These are phyloP conservation scores for Akebia trifoliata DNA, from an alignment of 164 flowering plant species.

Conservation along the genomic window DNA sequence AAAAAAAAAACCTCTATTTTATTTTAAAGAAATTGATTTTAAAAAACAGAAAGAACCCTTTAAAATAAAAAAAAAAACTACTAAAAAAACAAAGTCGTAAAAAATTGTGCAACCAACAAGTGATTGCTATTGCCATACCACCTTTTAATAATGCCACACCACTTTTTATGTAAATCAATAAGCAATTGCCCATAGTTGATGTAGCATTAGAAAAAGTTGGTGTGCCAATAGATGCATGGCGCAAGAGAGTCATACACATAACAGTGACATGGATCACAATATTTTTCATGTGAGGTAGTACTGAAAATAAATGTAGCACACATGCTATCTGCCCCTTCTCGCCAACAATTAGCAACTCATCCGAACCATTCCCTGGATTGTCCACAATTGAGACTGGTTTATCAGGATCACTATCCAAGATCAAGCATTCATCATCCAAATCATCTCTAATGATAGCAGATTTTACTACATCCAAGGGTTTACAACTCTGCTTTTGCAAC, in stretches of 20 bases:
- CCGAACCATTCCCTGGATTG: conserved; percentile 26
- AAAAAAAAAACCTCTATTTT: no score
- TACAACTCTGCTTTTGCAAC: conserved; percentile 1
- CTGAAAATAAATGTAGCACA: conserved; percentile 67
- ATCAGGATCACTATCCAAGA: conserved; percentile 77
- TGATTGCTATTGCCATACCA: no score
- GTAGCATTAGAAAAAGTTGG: no score
- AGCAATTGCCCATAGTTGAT: no score
- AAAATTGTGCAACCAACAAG: no score
- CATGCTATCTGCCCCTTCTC: conserved; percentile 67
- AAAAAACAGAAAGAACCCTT: no score
- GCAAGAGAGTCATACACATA: conserved; percentile 82
- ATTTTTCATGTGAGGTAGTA: conserved; percentile 53
- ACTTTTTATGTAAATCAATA: no score
- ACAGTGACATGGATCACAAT: conserved; percentile 88
- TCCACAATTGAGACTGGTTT: conserved; percentile 25
- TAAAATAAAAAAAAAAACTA: no score
- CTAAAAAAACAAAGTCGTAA: no score
- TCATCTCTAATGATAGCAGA: conserved; percentile 10
- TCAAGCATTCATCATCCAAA: conserved; percentile 59
- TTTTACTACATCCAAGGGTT: conserved; percentile 7
- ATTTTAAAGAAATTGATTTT: no score
- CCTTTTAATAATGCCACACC: no score
- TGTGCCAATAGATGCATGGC: conserved; percentile 83
- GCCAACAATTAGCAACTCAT: conserved; percentile 60